Base-by-base conservation (phyloP, 1,284 basidiomycete genomes). In the Heterobasidion occidentale region DNA sequence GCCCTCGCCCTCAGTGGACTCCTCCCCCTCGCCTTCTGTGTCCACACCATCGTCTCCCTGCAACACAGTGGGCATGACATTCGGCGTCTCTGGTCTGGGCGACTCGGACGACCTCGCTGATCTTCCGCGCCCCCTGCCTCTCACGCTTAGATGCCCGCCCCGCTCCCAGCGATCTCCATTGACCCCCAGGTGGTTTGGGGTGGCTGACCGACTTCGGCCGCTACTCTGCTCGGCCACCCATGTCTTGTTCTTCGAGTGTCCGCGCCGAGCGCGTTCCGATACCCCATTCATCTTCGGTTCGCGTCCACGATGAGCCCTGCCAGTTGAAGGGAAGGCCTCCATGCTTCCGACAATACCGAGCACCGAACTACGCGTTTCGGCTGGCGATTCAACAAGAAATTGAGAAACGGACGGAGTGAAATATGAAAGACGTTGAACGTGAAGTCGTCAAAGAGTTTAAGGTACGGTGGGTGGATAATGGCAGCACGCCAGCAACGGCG, bases 141-240 rank as follows among this genome's bases (percentile, higher is more conserved):
- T 54, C 15, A 62, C 60, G 11, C 67, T 64, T 3, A 64, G 57
- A 36, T 60, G 58, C 1, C 63, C 65, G 34, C 67, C 67, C 17
- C 81, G 73, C 56, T 86, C 85, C 81, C 84, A 79, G 49, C 78
- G 72, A 52, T 81, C 81, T 19, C 66, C 65, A 59, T 81, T 79
- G 36, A 63, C 61, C 33, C 63, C 64, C 14, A 48, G 55, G 46
- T 47, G 17, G 15, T 17, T 48, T 7, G 55, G 27, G 12, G 42
- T 56, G 51, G 34, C 46, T n/a, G 55, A 38, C 36, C 55, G 50
- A 44, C 15, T 38, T 33, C 51, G 50, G n/a, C 48, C 38, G 33
- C n/a, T 34, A 36, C 33, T 42, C 48, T 33, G n/a, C 27, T 36
- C 44, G 34, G 38, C 45, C n/a, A 56, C 55, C 55, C 55, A 56